Base-by-base conservation (phyloP, 1,284 basidiomycete species). In the Thecaphora thlaspeos region DNA sequence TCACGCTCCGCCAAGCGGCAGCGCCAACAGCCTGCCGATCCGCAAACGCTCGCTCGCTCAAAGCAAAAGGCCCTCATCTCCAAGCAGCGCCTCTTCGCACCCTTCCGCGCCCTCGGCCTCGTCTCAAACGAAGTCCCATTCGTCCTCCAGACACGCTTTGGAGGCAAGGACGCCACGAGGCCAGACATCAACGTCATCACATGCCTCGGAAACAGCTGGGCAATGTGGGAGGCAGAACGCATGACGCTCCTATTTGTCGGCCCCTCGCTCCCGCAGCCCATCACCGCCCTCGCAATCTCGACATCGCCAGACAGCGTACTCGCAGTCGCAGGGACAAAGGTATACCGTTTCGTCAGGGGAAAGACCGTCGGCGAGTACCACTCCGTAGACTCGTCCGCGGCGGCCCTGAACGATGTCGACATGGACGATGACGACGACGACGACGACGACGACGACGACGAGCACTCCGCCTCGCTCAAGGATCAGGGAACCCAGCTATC, bases 171-270 rank as follows among this genome's bases (percentile, higher is more conserved):
- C 30, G 86, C 90, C 9, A 85, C 88, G 0, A 63, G 58, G 19
- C 66, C 76, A 1, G 73, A 76, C 37, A 65, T 75, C 47, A 88
- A 89, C 41, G 82, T 98, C 43, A 80, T 96, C 39, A 95, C 92
- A 14, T 93, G 90, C 70, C 79, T 97, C 5, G 94, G 94, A 15
- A 85, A 83, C 60, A 87, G 89, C 67, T 98, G 94, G 94, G 89
- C 91, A 19, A 83, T 97, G 79, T 98, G 94, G 94, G 91, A 96
- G 73, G 91, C 91, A 14, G 89, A 87, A 30, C 90, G 88, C 79
- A 92, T 98, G 89, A 85, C 84, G 17, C 80, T 98, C 43, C 82
- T 97, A 42, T 97, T 98, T 77, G 91, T 95, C 55, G 91, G 93
- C 88, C 87, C 90, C 10, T 88, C 93, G 73, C 82, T 86, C 14